Conservation (phyloP, 306 rosid species). For the Sechiopsis laciniata region DNA sequence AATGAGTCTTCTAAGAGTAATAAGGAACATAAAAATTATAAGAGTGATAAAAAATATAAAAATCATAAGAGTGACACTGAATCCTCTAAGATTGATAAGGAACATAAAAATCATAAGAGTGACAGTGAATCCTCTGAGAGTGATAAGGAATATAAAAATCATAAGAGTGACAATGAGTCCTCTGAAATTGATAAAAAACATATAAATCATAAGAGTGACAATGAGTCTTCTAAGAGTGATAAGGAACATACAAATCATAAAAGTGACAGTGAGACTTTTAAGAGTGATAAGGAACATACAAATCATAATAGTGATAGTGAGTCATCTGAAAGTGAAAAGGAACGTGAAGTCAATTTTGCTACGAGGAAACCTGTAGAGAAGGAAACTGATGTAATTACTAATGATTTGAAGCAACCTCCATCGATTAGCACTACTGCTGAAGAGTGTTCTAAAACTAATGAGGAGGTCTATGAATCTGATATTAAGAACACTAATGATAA, state of each 20-base stretch:
- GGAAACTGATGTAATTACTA: slow-evolving; percentile 32
- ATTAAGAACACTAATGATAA: slow-evolving; percentile 25
- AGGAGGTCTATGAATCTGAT: slow-evolving; percentile 24
- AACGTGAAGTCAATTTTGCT: slow-evolving; percentile 28
- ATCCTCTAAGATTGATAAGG: slow-evolving; percentile 21
- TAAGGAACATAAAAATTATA: slow-evolving; percentile 21
- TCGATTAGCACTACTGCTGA: background rate
- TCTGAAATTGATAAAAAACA: background rate
- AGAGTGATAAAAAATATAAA: slow-evolving; percentile 23
- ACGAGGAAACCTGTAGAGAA: slow-evolving; percentile 28
- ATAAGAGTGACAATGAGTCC: slow-evolving; percentile 16
- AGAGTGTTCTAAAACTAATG: slow-evolving; percentile 30
- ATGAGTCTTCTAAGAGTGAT: slow-evolving; percentile 20
- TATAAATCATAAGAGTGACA: background rate
- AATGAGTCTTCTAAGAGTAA: slow-evolving; percentile 20
- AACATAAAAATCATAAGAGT: slow-evolving; percentile 10
- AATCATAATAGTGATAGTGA: slow-evolving; percentile 26
- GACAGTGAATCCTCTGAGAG: too few species aligned
- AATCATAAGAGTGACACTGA: slow-evolving; percentile 15
- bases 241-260: slow-evolving; percentile 22
- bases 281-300: slow-evolving; percentile 24
- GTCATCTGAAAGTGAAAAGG: slow-evolving; percentile 22
- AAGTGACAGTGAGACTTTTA: slow-evolving; percentile 22
- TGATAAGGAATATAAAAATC: too few species aligned
- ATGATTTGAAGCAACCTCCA: slow-evolving; percentile 31